Conservation (phyloP, 2,329 filamentous ascomycete species). For the Fusarium lyarnte region DNA sequence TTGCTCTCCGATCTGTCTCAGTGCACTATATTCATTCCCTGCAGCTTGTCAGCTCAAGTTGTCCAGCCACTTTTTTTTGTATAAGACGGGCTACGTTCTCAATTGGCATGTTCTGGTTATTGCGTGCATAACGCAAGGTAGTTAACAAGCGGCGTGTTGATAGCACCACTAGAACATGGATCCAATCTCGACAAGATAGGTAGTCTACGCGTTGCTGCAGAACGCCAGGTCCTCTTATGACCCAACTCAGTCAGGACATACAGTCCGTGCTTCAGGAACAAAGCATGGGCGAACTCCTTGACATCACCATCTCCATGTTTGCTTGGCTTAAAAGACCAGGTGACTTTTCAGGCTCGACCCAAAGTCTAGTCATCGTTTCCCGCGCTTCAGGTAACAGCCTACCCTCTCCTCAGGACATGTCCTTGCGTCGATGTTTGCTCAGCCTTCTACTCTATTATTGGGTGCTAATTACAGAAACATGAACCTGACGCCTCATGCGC, state of each 20-base stretch:
- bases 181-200: conserved; percentile 5
- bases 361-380: neutral
- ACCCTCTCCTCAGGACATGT: conserved; percentile 7
- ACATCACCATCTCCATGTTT: neutral
- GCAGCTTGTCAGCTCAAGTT: conserved; percentile 29
- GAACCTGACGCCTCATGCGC: conserved; percentile 8
- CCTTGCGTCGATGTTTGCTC: conserved; percentile 23
- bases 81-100: conserved; percentile 13
- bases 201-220: neutral
- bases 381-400: conserved; percentile 10
- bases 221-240: neutral
- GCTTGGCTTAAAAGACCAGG: neutral
- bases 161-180: conserved; percentile 5
- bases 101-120: conserved; percentile 19
- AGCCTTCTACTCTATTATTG: neutral
- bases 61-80: conserved; percentile 24
- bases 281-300: neutral
- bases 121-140: conserved; percentile 7
- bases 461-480: conserved; percentile 9
- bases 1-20: conserved; percentile 20
- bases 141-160: neutral
- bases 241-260: neutral
- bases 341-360: conserved; percentile 10
- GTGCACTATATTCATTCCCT: conserved; percentile 20
- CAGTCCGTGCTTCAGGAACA: neutral